Percentiles rank a stretch among this genome's conserved stretches.
These are phyloP conservation scores for Geopyxis carbonaria DNA, from an alignment of 495 filamentous ascomycete species.

Conservation along the genomic window DNA sequence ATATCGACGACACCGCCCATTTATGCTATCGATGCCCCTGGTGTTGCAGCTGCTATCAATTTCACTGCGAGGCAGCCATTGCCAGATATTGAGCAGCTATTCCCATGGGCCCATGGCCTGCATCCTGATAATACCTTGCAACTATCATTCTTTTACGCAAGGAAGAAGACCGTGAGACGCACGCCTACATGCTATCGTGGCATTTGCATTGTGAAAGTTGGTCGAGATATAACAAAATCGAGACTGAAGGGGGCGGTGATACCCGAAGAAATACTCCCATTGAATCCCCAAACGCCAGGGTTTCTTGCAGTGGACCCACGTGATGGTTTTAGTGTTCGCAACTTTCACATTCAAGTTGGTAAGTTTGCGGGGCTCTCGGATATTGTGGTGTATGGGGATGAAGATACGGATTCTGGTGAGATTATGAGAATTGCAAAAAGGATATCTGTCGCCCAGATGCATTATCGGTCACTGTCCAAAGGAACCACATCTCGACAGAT, in stretches of 20 bases:
- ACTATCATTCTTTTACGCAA: slow-evolving; percentile 67
- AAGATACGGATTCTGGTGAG: slow-evolving; percentile 35
- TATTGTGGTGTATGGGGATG: slow-evolving; percentile 76
- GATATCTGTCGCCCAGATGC: slow-evolving; percentile 55
- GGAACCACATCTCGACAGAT: slow-evolving; percentile 32
- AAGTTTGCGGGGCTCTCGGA: slow-evolving; percentile 81
- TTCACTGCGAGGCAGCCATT: slow-evolving; percentile 58
- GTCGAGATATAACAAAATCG: slow-evolving; percentile 54
- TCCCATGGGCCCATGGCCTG: slow-evolving; percentile 97
- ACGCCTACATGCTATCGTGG: slow-evolving; percentile 56
- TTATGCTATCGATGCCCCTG: slow-evolving; percentile 53
- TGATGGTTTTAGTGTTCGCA: slow-evolving; percentile 70
- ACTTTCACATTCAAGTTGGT: slow-evolving; percentile 91
- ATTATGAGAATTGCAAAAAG: slow-evolving; percentile 50
- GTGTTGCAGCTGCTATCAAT: slow-evolving; percentile 54
- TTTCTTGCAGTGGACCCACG: slow-evolving; percentile 67
- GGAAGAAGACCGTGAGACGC: slow-evolving; percentile 50
- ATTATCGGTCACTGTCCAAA: slow-evolving; percentile 47
- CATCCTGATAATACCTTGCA: slow-evolving; percentile 80
- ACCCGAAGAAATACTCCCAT: slow-evolving; percentile 54
- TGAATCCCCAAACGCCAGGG: slow-evolving; percentile 23
- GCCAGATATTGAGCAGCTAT: slow-evolving; percentile 67
- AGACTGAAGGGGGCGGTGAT: slow-evolving; percentile 73
- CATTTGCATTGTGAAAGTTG: slow-evolving; percentile 75
- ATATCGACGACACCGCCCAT: slow-evolving; percentile 43